Conservation (phyloP, 2,329 filamentous ascomycete species). For the Emergomyces orientalis region DNA sequence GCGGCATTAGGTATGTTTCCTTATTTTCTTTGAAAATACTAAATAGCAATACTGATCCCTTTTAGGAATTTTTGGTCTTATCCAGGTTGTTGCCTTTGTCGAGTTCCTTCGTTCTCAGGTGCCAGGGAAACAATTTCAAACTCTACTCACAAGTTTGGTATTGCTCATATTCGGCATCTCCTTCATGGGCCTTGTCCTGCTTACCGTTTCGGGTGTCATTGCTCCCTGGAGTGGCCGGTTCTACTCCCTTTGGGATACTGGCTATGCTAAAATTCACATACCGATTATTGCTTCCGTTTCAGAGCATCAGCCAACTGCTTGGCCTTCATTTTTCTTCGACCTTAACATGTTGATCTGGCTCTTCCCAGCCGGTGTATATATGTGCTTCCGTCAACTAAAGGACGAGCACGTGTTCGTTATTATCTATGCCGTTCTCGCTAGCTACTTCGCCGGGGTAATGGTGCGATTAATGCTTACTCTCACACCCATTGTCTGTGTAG, state of each 20-base stretch:
- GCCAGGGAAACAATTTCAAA: slow-evolving; percentile 88
- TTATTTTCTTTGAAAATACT: neutral
- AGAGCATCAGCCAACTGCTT: slow-evolving; percentile 96
- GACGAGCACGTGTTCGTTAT: slow-evolving; percentile 98
- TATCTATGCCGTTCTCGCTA: slow-evolving; percentile 91
- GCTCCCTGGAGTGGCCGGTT: slow-evolving; percentile 97
- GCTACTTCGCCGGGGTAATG: slow-evolving; percentile 99
- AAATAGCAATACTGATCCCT: neutral
- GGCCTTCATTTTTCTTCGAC: slow-evolving; percentile 99
- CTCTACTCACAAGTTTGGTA: slow-evolving; percentile 68
- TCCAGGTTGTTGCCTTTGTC: slow-evolving; percentile 87
- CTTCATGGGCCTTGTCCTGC: slow-evolving; percentile 64
- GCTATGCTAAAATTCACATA: slow-evolving; percentile 98
- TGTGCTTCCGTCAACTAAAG: slow-evolving; percentile 87
- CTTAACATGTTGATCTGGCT: slow-evolving; percentile 98
- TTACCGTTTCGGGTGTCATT: slow-evolving; percentile 81
- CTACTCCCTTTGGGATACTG: slow-evolving; percentile 98
- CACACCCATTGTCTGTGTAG: slow-evolving; percentile 91
- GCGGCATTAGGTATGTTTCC: slow-evolving; percentile 66
- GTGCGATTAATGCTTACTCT: slow-evolving; percentile 96
- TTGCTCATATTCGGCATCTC: slow-evolving; percentile 64
- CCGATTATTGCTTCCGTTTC: slow-evolving; percentile 99
- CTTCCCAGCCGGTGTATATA: slow-evolving; percentile 95
- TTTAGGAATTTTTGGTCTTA: slow-evolving; percentile 81
- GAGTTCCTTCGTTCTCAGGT: slow-evolving; percentile 84